phyloP scores from a whole-genome alignment of 1,284 basidiomycete species.

The Fomes fomentarius region DNA sequence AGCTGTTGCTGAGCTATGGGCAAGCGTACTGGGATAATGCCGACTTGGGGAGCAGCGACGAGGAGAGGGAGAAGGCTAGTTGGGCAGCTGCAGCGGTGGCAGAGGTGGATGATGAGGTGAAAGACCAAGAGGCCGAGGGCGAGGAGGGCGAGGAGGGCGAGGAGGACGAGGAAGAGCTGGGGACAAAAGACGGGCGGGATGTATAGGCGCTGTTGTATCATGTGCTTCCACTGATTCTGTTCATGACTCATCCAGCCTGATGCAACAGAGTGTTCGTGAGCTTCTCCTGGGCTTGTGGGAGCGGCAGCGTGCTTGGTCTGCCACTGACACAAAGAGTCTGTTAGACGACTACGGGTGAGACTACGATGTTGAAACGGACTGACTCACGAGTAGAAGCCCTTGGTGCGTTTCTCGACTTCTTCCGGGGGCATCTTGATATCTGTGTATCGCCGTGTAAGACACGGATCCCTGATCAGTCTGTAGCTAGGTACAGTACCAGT shows the following conservation, averaged over 20 bases:
- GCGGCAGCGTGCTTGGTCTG: neutral
- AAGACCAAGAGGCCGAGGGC: too few relatives aligned
- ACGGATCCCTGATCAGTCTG: neutral
- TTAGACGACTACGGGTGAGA: too few relatives aligned
- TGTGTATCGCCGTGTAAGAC: constrained; percentile 30
- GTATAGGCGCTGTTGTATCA: too few relatives aligned
- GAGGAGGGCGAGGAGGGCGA: too few relatives aligned
- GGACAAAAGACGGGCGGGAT: too few relatives aligned
- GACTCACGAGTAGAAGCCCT: constrained; percentile 52
- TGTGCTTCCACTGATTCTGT: too few relatives aligned
- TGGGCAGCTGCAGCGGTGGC: neutral
- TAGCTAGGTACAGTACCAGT: too few relatives aligned
- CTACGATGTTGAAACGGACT: neutral
- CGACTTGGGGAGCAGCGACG: neutral
- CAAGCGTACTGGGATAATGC: constrained; percentile 34
- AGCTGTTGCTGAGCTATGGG: constrained; percentile 59
- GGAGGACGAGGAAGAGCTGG: too few relatives aligned
- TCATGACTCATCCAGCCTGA: too few relatives aligned
- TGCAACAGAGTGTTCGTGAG: too few relatives aligned
- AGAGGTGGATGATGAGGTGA: constrained; percentile 18
- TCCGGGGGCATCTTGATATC: constrained; percentile 81
- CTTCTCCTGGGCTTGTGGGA: too few relatives aligned
- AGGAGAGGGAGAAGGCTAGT: neutral
- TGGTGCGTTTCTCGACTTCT: constrained; percentile 72
- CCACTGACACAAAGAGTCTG: neutral